Evolutionary conservation across 2,329 filamentous ascomycete species (phyloP), one percentile per base, ranked within the genome.

Genomic region (Colletotrichum musicola): DNA sequence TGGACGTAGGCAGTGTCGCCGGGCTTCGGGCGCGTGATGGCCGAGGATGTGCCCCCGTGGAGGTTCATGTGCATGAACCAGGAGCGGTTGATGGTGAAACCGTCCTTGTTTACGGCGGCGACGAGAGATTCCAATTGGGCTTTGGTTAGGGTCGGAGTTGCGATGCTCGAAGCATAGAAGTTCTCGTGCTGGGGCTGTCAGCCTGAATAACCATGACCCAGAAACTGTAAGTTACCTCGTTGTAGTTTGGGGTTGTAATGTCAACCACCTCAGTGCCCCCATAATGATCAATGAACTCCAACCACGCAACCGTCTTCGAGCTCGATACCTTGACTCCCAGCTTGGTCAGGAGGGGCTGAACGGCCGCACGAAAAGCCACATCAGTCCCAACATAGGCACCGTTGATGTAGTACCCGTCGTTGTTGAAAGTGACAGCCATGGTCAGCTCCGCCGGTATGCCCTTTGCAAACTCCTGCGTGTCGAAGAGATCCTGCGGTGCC

Each of bases 61-160:
- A 77, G 66, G 71, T 79, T 78, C 54, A 79, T 75, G 63, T 78
- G 78, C 62, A 79, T 72, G 70, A 73, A 80, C 78, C 78, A 80
- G 54, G 72, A 49, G 18, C 75, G 75, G 2, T 10, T 40, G 5
- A 46, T 57, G 25, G 57, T 53, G 56, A 73, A 71, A 35, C 70
- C 69, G 63, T 73, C 54, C 69, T 66, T 16, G 25, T 60, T 49
- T 49, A 62, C 55, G 71, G 71, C 75, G 20, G 72, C 47, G 38
- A 72, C 70, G 12, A 79, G 71, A 0, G 73, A 73, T 27, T 74
- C 35, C 13, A 76, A 66, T 18, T 75, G 71, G 0, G 42, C 6
- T 35, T 70, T 64, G 0, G 71, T 72, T 1, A 79, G 72, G 1
- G 71, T 64, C 14, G 72, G 67, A 0, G 77, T 77, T 51, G 75